Conservation (phyloP, 306 rosid species). For the Myrica gale region DNA sequence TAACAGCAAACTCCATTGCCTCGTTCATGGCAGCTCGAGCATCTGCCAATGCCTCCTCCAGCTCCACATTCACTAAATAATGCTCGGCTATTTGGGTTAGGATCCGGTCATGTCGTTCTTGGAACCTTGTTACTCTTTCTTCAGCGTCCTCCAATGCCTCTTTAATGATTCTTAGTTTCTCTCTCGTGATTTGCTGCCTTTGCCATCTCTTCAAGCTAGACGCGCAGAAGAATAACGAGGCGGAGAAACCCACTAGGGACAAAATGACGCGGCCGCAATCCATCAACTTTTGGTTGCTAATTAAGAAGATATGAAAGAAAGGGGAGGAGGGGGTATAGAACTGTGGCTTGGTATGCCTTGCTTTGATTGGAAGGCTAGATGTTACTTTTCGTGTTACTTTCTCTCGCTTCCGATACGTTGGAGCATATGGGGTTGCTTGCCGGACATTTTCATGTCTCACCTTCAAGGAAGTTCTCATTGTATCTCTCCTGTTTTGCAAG, state of each 20-base stretch:
- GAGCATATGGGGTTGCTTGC: neutral
- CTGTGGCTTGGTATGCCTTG: neutral
- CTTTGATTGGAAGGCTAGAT: neutral
- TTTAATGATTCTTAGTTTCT: conserved; percentile 44
- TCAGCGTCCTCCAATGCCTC: conserved; percentile 62
- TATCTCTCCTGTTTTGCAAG: neutral
- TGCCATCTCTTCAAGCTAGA: conserved; percentile 46
- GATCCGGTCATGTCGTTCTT: conserved; percentile 61
- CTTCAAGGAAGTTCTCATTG: neutral
- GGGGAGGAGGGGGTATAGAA: too few relatives aligned
- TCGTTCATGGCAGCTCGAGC: conserved; percentile 48
- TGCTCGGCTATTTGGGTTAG: conserved; percentile 38
- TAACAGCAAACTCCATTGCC: conserved; percentile 46
- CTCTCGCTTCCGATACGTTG: too few relatives aligned
- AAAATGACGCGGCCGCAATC: conserved; percentile 25
- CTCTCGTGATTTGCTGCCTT: conserved; percentile 26
- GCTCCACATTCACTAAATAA: conserved; percentile 53
- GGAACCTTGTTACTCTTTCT: conserved; percentile 45
- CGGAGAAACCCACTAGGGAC: conserved; percentile 50
- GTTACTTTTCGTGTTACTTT: neutral
- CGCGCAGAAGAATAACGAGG: conserved; percentile 39
- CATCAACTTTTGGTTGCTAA: conserved; percentile 25
- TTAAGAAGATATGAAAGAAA: neutral
- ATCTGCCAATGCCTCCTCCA: conserved; percentile 42
- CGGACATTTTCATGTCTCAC: neutral